phyloP scores from a whole-genome alignment of 164 flowering plant species.

The Echeveria elegans region DNA sequence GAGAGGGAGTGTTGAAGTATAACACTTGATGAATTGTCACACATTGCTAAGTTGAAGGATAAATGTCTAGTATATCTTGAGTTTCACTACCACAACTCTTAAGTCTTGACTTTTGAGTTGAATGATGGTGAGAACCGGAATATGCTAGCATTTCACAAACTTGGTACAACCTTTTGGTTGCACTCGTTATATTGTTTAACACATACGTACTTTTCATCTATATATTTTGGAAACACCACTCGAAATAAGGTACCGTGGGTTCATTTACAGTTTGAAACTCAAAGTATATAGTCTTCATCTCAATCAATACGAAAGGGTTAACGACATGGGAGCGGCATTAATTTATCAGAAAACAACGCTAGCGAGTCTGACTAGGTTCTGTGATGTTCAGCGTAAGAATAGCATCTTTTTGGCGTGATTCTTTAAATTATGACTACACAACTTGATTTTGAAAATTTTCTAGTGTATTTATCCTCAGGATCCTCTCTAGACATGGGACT shows the following conservation, averaged over 20 bases:
- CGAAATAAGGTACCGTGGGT: neutral
- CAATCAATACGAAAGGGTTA: neutral
- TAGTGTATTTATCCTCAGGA: neutral
- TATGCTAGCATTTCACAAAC: neutral
- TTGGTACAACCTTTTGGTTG: neutral
- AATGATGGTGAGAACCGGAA: no score
- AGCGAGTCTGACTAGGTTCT: neutral
- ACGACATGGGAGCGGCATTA: neutral
- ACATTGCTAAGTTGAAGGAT: no score
- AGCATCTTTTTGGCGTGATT: neutral
- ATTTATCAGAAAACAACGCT: neutral
- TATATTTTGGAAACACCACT: neutral
- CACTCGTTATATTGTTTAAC: neutral
- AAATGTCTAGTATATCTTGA: no score
- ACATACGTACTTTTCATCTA: neutral
- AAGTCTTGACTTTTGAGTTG: no score
- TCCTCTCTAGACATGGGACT: neutral
- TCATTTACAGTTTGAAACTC: neutral
- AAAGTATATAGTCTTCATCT: neutral
- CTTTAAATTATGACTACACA: neutral
- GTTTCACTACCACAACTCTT: no score
- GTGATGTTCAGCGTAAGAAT: neutral
- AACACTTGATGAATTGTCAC: no score
- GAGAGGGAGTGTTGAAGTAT: no score
- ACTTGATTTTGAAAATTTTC: neutral